Evolutionary conservation across 176 grass and related monocot genomes (phyloP).

Genomic region (Thalia dealbata): DNA sequence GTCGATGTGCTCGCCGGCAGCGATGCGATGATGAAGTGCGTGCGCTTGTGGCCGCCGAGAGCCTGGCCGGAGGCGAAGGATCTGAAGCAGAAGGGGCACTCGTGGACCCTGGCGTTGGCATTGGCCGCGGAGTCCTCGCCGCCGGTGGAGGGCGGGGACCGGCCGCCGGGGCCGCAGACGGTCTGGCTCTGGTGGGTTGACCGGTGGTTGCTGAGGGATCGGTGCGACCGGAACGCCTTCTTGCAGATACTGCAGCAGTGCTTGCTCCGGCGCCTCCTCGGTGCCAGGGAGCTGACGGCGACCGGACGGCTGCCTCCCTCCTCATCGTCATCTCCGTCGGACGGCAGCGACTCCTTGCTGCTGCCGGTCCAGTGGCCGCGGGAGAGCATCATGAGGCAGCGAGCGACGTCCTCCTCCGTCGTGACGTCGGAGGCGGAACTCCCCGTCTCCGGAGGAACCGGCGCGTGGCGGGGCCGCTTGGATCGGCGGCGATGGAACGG

Average conservation of each 20-base stretch:
- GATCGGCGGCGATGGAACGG: slow-evolving; percentile 19
- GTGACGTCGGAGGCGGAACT: slow-evolving; percentile 67
- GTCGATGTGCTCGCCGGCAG: background rate
- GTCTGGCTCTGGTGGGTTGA: slow-evolving; percentile 49
- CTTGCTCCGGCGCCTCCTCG: slow-evolving; percentile 29
- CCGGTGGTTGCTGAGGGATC: slow-evolving; percentile 52
- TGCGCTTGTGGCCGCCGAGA: slow-evolving; percentile 81
- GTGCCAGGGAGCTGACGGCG: background rate
- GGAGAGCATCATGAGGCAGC: slow-evolving; percentile 58
- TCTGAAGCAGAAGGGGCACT: slow-evolving; percentile 81
- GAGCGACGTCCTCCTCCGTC: slow-evolving; percentile 58
- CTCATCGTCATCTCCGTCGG: background rate
- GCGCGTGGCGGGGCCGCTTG: slow-evolving; percentile 27
- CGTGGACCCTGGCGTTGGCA: slow-evolving; percentile 34
- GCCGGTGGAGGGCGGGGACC: slow-evolving; percentile 23
- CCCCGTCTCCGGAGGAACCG: slow-evolving; percentile 19
- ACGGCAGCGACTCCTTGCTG: slow-evolving; percentile 17
- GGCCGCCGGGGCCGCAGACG: slow-evolving; percentile 12
- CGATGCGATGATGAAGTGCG: slow-evolving; percentile 33
- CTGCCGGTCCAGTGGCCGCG: slow-evolving; percentile 52
- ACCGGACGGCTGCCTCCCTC: slow-evolving; percentile 4
- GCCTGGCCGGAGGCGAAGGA: slow-evolving; percentile 79
- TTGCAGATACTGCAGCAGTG: slow-evolving; percentile 53
- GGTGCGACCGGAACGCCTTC: slow-evolving; percentile 65
- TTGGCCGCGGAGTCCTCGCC: slow-evolving; percentile 4